Base-by-base conservation (phyloP, 2,329 filamentous ascomycete genomes). In the Amauroascus verrucosus region DNA sequence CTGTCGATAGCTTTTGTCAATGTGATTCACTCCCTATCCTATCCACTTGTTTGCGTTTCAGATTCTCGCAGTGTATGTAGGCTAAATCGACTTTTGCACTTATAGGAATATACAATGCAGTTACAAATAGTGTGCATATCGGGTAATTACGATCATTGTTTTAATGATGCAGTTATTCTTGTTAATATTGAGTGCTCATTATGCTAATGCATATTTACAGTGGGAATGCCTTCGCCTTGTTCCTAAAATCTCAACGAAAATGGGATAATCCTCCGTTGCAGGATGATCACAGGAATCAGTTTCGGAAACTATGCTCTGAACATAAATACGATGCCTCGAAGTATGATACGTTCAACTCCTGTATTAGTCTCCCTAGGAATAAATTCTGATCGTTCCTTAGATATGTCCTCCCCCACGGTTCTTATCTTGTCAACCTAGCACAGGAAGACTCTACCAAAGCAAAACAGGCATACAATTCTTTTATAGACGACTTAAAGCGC, bases 161-260 rank as follows among this genome's bases (percentile, higher is more conserved):
- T 20, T 20, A 28, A 20, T 20, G 6, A 32, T 43, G 3, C 30
- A 38, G 33, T 13, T 37, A 6, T n/a, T 37, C 33, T n/a, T n/a
- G 11, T 4, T 44, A 26, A 3, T 43, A 7, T 4, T 30, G 11
- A 4, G 2, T 2, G 1, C 41, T 44, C 13, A 3, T 13, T 24
- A 16, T 49, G 38, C n/a, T 55, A 28, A 47, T 9, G 16, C 28
- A 46, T 30, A 61, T 73, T 40, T 64, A 58, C 48, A 77, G 90
- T 51, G 90, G 86, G 58, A 98, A 97, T 66, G 82, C 90, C 8
- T 95, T 97, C 62, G 93, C 93, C 3, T 76, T 97, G 18, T 98
- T 98, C 72, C 78, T 98, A 61, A 97, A 97, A 67, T 95, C 88
- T 0, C 93, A 98, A 69, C 83, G 90, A 53, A 97, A 95, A 74